Percentiles rank a stretch among this genome's conserved stretches.
Evolutionary conservation across 176 grass and related monocot genomes (phyloP).

Genomic region (Olyra latifolia): DNA sequence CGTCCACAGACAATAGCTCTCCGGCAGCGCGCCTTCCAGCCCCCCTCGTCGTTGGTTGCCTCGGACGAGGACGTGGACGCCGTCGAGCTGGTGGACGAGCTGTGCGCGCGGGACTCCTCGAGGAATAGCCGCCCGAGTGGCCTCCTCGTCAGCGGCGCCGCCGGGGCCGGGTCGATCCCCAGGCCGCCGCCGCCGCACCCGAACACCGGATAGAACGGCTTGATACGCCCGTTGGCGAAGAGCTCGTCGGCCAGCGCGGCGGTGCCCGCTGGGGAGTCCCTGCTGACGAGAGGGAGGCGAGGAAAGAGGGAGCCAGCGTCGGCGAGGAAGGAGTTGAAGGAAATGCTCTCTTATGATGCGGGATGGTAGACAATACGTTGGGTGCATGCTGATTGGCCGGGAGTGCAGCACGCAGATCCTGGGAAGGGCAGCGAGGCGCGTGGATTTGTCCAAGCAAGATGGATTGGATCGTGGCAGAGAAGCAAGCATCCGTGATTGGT

Average conservation of each 20-base stretch:
- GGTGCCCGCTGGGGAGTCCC: constrained; percentile 32
- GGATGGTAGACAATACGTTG: no score
- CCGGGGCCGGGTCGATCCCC: not conserved
- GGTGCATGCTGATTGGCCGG: no score
- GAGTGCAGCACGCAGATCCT: no score
- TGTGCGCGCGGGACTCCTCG: constrained; percentile 56
- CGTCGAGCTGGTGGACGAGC: constrained; percentile 6
- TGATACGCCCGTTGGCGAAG: constrained; percentile 60
- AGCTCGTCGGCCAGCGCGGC: constrained; percentile 57
- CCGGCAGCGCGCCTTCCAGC: constrained; percentile 50
- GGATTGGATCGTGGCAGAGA: no score
- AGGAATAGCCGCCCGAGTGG: constrained; percentile 57
- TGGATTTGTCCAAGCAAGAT: no score
- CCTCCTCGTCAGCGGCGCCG: constrained; percentile 5
- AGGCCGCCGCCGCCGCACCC: not conserved
- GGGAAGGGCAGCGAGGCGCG: no score
- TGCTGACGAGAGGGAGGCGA: constrained; percentile 56
- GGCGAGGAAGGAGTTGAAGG: no score
- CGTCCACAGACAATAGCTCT: constrained; percentile 71
- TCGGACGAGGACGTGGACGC: constrained; percentile 37
- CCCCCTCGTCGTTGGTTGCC: constrained; percentile 13
- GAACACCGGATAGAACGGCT: constrained; percentile 83
- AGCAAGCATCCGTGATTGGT: no score
- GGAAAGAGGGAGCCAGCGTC: no score
- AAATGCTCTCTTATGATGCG: no score